A percentile compares a stretch with the other conserved stretches of the same genome.
Conservation (phyloP, 2,329 filamentous ascomycete species). For the Stemphylium lycopersici region DNA sequence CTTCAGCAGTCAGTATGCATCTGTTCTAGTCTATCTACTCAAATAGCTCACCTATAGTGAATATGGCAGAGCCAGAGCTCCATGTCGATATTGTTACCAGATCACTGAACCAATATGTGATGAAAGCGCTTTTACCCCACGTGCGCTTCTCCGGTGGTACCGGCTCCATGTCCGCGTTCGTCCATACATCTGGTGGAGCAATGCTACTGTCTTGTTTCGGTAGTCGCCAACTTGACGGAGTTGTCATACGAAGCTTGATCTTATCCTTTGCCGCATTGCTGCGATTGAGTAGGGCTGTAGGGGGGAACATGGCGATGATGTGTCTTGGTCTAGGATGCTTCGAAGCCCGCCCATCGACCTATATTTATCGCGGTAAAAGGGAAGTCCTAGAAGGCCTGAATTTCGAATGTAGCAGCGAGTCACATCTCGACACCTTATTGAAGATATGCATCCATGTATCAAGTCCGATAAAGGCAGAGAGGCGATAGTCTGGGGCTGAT, state of each 20-base stretch:
- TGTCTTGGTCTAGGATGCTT: background rate
- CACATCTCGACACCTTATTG: no score
- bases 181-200: conserved; percentile 36
- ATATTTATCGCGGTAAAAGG: no score
- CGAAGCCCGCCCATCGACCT: background rate
- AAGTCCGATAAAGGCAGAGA: background rate
- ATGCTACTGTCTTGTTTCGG: conserved; percentile 23
- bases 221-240: conserved; percentile 23
- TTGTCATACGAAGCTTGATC: conserved; percentile 3
- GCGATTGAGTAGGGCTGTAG: background rate
- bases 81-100: conserved; percentile 41
- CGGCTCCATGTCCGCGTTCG: conserved; percentile 55
- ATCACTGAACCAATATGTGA: conserved; percentile 56
- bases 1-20: conserved; percentile 34
- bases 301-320: background rate
- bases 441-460: background rate
- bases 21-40: conserved; percentile 35
- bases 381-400: no score
- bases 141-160: conserved; percentile 54
- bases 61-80: conserved; percentile 55
- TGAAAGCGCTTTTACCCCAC: conserved; percentile 52
- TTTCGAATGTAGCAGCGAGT: no score
- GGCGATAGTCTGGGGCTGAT: background rate
- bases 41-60: conserved; percentile 49
- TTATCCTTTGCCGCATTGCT: conserved; percentile 7